A percentile compares a stretch with the other conserved stretches of the same genome.
Conservation (phyloP, 352 stramenopile species). For the Globisporangium perplexum region DNA sequence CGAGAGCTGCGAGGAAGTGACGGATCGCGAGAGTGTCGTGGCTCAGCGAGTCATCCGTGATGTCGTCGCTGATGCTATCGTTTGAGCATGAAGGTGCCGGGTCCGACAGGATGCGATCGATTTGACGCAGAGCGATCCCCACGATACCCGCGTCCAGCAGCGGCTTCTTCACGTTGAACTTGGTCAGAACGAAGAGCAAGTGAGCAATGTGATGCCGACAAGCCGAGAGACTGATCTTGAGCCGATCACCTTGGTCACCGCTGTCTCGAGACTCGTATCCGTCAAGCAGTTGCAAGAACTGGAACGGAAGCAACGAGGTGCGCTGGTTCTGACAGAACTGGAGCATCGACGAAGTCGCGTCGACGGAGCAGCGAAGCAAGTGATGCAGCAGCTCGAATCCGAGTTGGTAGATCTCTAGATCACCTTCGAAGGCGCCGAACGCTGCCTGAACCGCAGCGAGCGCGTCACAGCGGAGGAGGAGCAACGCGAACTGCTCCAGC, state of each 20-base stretch:
- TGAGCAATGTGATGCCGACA: conserved; percentile 14
- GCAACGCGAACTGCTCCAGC: neutral
- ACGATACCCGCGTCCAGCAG: conserved; percentile 11
- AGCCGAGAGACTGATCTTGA: neutral
- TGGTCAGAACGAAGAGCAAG: conserved; percentile 27
- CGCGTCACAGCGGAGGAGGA: conserved; percentile 13
- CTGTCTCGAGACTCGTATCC: neutral
- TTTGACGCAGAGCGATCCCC: conserved; percentile 1
- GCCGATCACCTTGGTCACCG: too few species aligned
- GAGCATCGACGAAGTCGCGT: conserved; percentile 3
- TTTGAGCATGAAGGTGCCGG: too few species aligned
- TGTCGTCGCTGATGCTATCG: too few species aligned
- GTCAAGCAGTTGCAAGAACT: conserved; percentile 14
- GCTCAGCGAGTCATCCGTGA: too few species aligned
- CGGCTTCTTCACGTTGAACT: conserved; percentile 27
- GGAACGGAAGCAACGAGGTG: conserved; percentile 20
- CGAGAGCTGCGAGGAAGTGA: conserved; percentile 23
- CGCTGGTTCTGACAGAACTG: conserved; percentile 23
- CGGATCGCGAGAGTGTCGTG: conserved; percentile 5
- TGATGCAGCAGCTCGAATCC: conserved; percentile 18
- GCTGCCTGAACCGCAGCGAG: conserved; percentile 18
- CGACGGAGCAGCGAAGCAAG: conserved; percentile 15
- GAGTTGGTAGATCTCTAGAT: conserved; percentile 18
- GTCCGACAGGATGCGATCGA: neutral
- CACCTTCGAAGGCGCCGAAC: conserved; percentile 12